phyloP scores from a whole-genome alignment of 2,329 filamentous ascomycete genomes.

The Aureobasidium subglaciale region DNA sequence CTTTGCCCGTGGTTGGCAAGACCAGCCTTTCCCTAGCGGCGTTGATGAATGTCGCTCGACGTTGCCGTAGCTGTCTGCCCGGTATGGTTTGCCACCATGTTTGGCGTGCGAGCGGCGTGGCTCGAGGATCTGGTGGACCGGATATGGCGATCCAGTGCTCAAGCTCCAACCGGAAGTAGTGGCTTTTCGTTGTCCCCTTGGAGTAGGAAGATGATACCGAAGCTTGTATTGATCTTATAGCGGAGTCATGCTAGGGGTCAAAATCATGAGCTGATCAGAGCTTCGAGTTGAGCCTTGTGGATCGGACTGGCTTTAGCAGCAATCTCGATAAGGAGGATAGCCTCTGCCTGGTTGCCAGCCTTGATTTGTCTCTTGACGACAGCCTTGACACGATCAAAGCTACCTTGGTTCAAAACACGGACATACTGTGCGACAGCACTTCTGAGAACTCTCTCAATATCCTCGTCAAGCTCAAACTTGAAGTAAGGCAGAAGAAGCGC shows the following conservation, averaged over 20 bases:
- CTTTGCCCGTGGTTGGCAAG: no score
- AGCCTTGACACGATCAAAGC: conserved; percentile 4
- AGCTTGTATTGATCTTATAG: not conserved
- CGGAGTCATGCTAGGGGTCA: no score
- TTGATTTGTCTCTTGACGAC: conserved; percentile 5
- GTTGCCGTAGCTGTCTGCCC: no score
- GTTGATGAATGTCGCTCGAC: no score
- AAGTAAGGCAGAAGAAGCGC: conserved; percentile 43
- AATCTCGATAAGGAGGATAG: not conserved
- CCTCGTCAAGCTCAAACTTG: conserved; percentile 43
- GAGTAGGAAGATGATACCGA: not conserved
- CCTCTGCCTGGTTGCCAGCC: not conserved
- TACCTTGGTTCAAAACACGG: conserved; percentile 4
- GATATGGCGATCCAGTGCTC: no score
- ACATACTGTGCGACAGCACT: conserved; percentile 34
- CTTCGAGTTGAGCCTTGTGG: conserved; percentile 9
- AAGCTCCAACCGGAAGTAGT: no score
- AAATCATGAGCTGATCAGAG: conserved; percentile 1
- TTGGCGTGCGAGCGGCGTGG: no score
- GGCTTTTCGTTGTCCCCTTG: not conserved
- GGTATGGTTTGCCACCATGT: no score
- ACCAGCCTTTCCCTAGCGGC: no score
- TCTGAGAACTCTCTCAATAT: conserved; percentile 46
- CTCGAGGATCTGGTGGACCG: no score
- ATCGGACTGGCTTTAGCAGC: not conserved